phyloP scores from a whole-genome alignment of 2,329 filamentous ascomycete species.

The Verticillium zaregamsianum region DNA sequence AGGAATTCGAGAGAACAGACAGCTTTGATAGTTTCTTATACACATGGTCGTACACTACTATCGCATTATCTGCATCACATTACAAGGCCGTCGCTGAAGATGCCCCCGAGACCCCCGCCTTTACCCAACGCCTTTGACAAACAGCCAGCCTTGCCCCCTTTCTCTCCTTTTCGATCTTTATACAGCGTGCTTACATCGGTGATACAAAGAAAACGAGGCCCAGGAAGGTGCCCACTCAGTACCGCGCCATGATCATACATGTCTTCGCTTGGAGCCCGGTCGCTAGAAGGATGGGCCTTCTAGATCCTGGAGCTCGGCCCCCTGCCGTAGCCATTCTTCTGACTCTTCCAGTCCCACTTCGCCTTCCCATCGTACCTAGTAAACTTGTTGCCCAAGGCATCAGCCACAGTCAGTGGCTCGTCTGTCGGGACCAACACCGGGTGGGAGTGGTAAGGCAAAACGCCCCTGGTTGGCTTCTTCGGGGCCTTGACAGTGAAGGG shows the following conservation, averaged over 20 bases:
- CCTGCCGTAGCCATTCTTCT: conserved; percentile 7
- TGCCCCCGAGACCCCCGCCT: not conserved
- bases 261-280: no score
- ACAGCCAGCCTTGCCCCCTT: not conserved
- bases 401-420: conserved; percentile 29
- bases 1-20: not conserved
- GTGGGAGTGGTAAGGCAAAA: conserved; percentile 32
- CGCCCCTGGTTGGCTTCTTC: conserved; percentile 11
- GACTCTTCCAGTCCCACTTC: conserved; percentile 12
- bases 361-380: conserved; percentile 8
- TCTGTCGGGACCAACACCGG: conserved; percentile 28
- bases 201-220: not conserved
- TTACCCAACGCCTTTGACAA: not conserved
- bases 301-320: conserved; percentile 13
- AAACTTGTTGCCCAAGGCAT: conserved; percentile 22
- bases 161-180: not conserved
- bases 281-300: not conserved
- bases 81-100: not conserved
- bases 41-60: not conserved
- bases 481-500: conserved; percentile 16
- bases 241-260: not conserved
- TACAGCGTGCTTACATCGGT: not conserved
- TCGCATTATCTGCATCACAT: not conserved
- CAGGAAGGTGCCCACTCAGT: not conserved
- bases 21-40: not conserved